These are phyloP conservation scores for Suhomyces tanzawaensis DNA, from an alignment of 805 yeast genomes.

Conservation along the genomic window DNA sequence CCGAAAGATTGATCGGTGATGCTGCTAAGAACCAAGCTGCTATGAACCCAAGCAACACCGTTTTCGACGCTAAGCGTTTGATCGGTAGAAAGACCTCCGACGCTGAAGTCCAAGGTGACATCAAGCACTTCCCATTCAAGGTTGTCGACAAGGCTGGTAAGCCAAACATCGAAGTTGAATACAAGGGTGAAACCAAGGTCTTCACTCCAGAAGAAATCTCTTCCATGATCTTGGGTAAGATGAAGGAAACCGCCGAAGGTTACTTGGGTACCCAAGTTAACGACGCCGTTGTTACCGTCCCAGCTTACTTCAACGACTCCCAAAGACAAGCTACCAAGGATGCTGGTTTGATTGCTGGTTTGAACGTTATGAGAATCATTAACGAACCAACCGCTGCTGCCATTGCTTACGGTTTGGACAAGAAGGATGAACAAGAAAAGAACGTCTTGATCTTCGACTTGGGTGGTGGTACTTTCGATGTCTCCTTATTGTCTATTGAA, in stretches of 20 bases:
- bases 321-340: conserved; percentile 36
- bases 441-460: conserved; percentile 47
- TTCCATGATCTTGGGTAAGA: conserved; percentile 31
- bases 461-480: conserved; percentile 48
- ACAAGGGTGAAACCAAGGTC: conserved; percentile 33
- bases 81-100: conserved; percentile 30
- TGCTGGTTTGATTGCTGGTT: conserved; percentile 34
- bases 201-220: conserved; percentile 33
- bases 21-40: conserved; percentile 36
- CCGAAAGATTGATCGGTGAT: conserved; percentile 34
- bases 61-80: conserved; percentile 34
- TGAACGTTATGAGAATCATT: conserved; percentile 33
- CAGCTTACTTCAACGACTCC: conserved; percentile 34
- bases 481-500: conserved; percentile 45
- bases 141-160: conserved; percentile 28
- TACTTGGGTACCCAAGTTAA: conserved; percentile 25
- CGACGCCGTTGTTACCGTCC: conserved; percentile 33
- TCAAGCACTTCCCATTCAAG: conserved; percentile 34
- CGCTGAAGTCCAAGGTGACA: conserved; percentile 28
- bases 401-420: conserved; percentile 44
- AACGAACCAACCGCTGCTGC: conserved; percentile 36
- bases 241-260: conserved; percentile 33
- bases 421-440: conserved; percentile 62
- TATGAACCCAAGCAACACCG: conserved; percentile 33
- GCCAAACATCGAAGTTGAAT: conserved; percentile 30